phyloP scores from a whole-genome alignment of 148 eudicot species.

The Spergularia bocconei region DNA sequence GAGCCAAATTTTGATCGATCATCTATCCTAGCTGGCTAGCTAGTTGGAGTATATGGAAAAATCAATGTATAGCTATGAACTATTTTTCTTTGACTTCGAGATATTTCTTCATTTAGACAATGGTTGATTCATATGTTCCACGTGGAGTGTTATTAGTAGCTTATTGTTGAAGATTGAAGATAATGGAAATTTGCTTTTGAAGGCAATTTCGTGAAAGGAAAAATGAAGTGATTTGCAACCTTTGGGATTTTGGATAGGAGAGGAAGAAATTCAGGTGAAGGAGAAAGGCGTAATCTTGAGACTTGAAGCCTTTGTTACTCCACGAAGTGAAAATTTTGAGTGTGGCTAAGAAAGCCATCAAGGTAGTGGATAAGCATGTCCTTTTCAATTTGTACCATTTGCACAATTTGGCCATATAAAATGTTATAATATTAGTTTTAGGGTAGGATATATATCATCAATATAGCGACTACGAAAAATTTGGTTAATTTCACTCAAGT shows the following conservation, averaged over 20 bases:
- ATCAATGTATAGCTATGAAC: neutral
- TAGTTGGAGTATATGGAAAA: neutral
- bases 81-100: neutral
- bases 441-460: no score
- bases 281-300: constrained; percentile 14
- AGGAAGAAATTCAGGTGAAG: neutral
- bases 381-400: constrained; percentile 8
- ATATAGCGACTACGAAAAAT: no score
- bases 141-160: constrained; percentile 9
- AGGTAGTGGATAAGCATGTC: constrained; percentile 10
- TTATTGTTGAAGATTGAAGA: constrained; percentile 8
- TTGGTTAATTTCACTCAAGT: no score
- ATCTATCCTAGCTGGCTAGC: no score
- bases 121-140: constrained; percentile 13
- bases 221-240: constrained; percentile 15
- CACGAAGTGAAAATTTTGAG: neutral
- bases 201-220: constrained; percentile 6
- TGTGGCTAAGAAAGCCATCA: neutral
- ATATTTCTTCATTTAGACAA: constrained; percentile 23
- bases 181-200: neutral
- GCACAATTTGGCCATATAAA: no score
- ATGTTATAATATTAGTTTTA: no score
- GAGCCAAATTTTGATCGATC: no score
- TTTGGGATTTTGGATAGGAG: neutral
- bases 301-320: constrained; percentile 19